Evolutionary conservation across 2,329 filamentous ascomycete genomes (phyloP).

Genomic region (Rutstroemia sp.): DNA sequence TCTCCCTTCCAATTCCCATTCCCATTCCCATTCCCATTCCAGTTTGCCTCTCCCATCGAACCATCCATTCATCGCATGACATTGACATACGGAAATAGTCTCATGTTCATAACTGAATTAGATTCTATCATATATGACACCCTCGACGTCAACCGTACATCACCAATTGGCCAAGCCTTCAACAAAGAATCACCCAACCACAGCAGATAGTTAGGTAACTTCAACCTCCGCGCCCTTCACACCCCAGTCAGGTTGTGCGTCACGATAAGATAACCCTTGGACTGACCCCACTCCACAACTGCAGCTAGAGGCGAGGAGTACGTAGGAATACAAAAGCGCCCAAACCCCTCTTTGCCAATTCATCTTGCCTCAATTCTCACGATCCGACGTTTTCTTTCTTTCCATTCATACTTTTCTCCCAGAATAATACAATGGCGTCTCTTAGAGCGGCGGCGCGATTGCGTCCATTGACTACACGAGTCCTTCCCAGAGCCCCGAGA

Average conservation of each 20-base stretch:
- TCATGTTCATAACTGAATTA: too few species aligned
- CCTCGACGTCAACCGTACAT: too few species aligned
- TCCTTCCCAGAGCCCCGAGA: conserved; percentile 13
- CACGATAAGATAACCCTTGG: background rate
- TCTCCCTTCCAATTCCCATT: too few species aligned
- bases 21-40: too few species aligned
- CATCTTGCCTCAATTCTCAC: background rate
- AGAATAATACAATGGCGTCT: conserved; percentile 21
- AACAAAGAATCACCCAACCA: background rate
- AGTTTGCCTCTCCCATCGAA: too few species aligned
- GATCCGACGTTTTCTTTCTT: background rate
- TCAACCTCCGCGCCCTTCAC: background rate
- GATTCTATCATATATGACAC: too few species aligned
- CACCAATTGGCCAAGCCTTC: background rate
- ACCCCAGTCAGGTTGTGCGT: background rate
- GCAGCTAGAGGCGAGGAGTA: background rate
- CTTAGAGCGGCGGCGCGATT: conserved; percentile 26
- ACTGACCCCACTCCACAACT: background rate
- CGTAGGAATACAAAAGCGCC: background rate
- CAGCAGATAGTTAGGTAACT: background rate
- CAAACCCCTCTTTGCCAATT: background rate
- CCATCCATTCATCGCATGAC: too few species aligned
- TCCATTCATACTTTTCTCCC: background rate
- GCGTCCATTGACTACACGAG: conserved; percentile 20
- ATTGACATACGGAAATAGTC: too few species aligned